Base-by-base conservation (phyloP, 208 protist genomes). In the Trypanosomatidae sp. region DNA sequence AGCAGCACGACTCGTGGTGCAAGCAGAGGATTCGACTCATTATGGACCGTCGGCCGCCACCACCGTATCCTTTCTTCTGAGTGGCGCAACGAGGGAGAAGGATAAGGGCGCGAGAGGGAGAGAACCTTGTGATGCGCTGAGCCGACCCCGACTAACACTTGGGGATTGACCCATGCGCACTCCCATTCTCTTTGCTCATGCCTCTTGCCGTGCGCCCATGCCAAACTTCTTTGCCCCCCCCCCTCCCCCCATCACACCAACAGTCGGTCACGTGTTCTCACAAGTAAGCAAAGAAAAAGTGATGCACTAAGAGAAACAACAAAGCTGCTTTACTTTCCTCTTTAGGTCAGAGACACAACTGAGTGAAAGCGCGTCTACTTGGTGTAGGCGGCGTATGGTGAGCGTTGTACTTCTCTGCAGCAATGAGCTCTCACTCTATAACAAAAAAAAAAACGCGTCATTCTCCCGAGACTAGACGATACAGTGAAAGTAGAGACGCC, bases 1-100 rank as follows among this genome's bases (percentile, higher is more conserved):
- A 91, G 74, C 86, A 97, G 76, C 93, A 97, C 72, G 89, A 95
- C 25, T 91, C 87, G 44, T 95, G 91, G 90, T 95, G 93, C 66
- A 95, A 95, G 88, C 93, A 97, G 71, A 84, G 86, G 62, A 92
- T 97, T 28, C 83, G 85, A 71, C 78, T 56, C 30, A 93, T 97
- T 58, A 85, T 97, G 56, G 80, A 88, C 59, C 87, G 89, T 7
- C 77, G 93, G 9, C 93, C 93, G 22, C 83, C 89, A 10, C 93
- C 93, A 30, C 92, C 92, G 25, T 95, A 91, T 67, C 90, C 90
- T 1, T 97, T 94, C 71, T 93, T 87, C 59, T 95, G 78, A 73
- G 5, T 39, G 25, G 6, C 43, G 28, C 56, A 43, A 19, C 30
- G 1, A 10, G 33, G 12, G n/a, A 67, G 30, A 10, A 39, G 30